Evolutionary conservation across 768 basidiomycete genomes (phyloP), one percentile per base, ranked within the genome.

Genomic region (Pleurotus sapidus): DNA sequence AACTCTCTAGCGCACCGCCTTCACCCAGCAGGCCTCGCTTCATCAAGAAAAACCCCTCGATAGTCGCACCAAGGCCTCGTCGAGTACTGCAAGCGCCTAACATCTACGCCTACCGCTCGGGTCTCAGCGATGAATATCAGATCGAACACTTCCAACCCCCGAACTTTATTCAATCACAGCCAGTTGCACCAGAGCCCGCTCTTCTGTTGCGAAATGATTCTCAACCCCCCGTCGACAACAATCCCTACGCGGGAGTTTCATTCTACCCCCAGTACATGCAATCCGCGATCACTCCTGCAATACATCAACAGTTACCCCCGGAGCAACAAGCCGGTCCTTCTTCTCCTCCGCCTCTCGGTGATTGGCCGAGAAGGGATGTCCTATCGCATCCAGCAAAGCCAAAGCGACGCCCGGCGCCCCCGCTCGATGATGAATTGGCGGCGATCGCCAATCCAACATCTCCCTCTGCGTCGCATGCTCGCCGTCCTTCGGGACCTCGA

Each of bases 331-430:
- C 51, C 18, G 55, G 55, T 5, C 67, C 73, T 12, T 61, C 73
- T 3, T 71, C 73, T 12, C 77, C 81, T 27, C 71, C 77, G 24
- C 80, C 79, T 3, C 67, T 86, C 0, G 80, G 82, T 15, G 68
- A 80, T 34, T 85, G 85, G 84, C 85, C 83, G 38, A 77, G 79
- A 18, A 62, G 65, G 9, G 76, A 84, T 60, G 68, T 72, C 12
- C 64, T 74, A 20, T 64, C 70, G 15, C 72, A 66, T 46, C 69
- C 73, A 8, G 47, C 57, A 49, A 70, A 65, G 40, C 57, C 61
- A 27, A 73, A 73, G 58, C 67, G 67, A 57, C 64, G 14, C 24
- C 60, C 53, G 37, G 51, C 37, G 34, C 60, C 57, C 23, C 56
- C 24, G 55, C 57, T 43, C 39, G 62, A 59, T 54, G 47, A 46